Conservation (phyloP, 108 stramenopile genomes). For the Skeletonema costatum region DNA sequence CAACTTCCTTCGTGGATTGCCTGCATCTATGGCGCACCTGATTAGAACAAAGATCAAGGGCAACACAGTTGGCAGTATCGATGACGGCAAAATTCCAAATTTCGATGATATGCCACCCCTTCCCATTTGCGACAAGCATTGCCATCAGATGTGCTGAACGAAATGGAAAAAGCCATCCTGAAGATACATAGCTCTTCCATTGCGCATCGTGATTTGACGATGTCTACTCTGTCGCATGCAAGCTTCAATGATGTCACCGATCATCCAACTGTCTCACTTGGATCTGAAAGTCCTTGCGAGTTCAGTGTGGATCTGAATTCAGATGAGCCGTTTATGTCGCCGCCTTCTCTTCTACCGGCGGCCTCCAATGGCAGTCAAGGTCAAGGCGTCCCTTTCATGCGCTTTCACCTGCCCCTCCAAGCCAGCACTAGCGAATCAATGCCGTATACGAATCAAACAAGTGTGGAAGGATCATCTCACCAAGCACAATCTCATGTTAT, state of each 20-base stretch:
- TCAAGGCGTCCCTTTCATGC: background rate
- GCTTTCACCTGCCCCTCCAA: background rate
- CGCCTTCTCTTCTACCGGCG: too few species aligned
- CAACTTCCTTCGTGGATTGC: constrained; percentile 10
- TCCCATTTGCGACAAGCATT: background rate
- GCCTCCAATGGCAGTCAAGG: too few species aligned
- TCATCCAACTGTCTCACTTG: too few species aligned
- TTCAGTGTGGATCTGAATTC: background rate
- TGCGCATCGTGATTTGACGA: background rate
- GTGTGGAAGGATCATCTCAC: background rate
- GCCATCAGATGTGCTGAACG: background rate
- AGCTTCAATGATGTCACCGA: too few species aligned
- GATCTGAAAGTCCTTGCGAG: too few species aligned
- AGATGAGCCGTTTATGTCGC: background rate
- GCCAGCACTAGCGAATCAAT: background rate
- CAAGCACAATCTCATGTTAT: background rate
- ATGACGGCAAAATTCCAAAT: background rate
- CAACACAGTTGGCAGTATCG: background rate
- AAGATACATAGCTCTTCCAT: background rate
- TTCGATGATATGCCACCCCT: background rate
- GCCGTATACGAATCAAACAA: background rate
- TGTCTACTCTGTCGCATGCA: too few species aligned
- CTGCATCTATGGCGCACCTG: background rate
- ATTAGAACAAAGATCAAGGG: constrained; percentile 1
- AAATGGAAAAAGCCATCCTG: background rate